Percentiles rank a stretch among this genome's conserved stretches.
phyloP scores from a whole-genome alignment of 306 rosid species.

The Glycine soja region DNA sequence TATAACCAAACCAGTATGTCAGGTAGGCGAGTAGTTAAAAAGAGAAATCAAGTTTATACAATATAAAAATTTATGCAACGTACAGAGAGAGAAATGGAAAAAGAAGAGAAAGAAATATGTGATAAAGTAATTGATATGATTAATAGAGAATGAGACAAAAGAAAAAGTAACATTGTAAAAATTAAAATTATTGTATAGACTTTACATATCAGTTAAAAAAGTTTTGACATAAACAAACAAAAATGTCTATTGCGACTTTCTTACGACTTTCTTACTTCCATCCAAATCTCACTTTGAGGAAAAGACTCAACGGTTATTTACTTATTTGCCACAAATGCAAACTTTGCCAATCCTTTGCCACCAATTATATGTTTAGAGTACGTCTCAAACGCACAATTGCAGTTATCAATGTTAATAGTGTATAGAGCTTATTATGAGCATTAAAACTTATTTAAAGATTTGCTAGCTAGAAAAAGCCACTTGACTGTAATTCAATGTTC shows the following conservation, averaged over 20 bases:
- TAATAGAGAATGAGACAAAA: not conserved
- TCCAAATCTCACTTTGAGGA: not conserved
- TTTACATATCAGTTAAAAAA: not conserved
- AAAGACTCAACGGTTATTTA: not conserved
- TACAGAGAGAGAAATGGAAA: not conserved
- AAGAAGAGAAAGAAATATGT: not conserved
- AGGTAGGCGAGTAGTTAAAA: not conserved
- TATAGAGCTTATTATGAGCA: not conserved
- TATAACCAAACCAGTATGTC: not conserved
- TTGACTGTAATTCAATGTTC: conserved; percentile 18
- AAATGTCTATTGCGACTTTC: not conserved
- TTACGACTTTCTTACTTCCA: not conserved
- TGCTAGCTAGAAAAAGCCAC: not conserved
- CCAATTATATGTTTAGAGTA: not conserved
- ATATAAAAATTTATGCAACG: not conserved
- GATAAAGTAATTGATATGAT: not conserved
- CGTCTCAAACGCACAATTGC: not conserved
- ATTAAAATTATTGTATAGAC: not conserved
- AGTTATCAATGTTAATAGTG: not conserved
- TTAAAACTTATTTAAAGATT: not conserved
- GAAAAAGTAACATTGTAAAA: not conserved
- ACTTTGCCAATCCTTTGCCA: not conserved
- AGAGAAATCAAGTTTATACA: not conserved
- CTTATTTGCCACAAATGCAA: not conserved
- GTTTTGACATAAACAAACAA: not conserved